Base-by-base conservation (phyloP, 352 stramenopile species). In the Hyaloperonospora brassicae region DNA sequence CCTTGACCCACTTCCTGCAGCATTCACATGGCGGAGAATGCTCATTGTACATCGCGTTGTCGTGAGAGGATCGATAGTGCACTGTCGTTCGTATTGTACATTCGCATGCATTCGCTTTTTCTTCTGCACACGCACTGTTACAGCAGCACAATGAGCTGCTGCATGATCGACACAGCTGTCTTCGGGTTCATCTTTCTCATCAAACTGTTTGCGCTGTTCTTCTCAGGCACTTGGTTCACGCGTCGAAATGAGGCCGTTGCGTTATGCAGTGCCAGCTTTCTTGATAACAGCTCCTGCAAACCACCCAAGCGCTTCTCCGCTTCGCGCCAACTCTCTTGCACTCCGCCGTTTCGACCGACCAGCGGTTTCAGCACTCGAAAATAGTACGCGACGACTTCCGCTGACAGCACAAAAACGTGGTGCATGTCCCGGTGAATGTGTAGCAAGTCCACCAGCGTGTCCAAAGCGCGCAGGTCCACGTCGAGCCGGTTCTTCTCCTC, bases 361-460 rank as follows among this genome's bases (percentile, higher is more conserved):
- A 77, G 38, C 3, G 62, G 55, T 12, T 61, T 60, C 35, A 79
- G 36, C n/a, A 57, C 52, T 6, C 50, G 30, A 7, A 93, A 44
- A 56, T 89, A 86, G 31, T 84, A 76, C 59, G 72, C 70, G 27
- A 91, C 63, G 31, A 90, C 66, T 5, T 66, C 55, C 2, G 79
- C 73, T 7, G 77, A 79, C 0, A 92, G 67, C 36, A 79, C 62
- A 48, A 95, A 95, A 17, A 96, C 66, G 23, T 80, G 68, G 34
- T 85, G 72, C 81, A 93, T 93, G 50, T 95, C 87, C 40, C 87
- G 86, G 60, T 98, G 97, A 54, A 97, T 95, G 64, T 98, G 94
- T 52, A 98, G 64, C 43, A 98, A 61, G 57, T 98, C 93, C 11
- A 98, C 77, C 12, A 98, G 78, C 39, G 89, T 76, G 54, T 97